Evolutionary conservation across 1,139 yeast genomes (phyloP).

Genomic region (Blastobotrys aristatus): DNA sequence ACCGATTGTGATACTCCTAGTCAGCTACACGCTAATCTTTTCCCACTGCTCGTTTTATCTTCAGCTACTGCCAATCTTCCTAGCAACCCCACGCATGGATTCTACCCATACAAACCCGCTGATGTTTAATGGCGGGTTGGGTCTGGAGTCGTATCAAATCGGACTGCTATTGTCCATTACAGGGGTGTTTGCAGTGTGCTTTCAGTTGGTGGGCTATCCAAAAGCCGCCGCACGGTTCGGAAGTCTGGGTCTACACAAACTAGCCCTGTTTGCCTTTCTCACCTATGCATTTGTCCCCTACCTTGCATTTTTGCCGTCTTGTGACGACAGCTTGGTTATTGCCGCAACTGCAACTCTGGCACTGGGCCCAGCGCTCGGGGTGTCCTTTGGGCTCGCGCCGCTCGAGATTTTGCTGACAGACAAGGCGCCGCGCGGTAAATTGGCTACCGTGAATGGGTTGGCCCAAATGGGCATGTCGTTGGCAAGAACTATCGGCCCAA

Average conservation of each 20-base stretch:
- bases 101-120: slow-evolving; percentile 34
- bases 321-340: not conserved
- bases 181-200: slow-evolving; percentile 51
- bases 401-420: slow-evolving; percentile 30
- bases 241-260: slow-evolving; percentile 43
- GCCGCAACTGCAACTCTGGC: slow-evolving; percentile 37
- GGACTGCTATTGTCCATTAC: slow-evolving; percentile 52
- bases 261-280: slow-evolving; percentile 41
- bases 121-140: slow-evolving; percentile 46
- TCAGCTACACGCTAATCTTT: slow-evolving; percentile 32
- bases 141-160: slow-evolving; percentile 44
- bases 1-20: slow-evolving; percentile 26
- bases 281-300: slow-evolving; percentile 48
- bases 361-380: slow-evolving; percentile 23
- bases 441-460: slow-evolving; percentile 32
- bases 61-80: slow-evolving; percentile 56
- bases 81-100: slow-evolving; percentile 46
- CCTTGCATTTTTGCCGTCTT: slow-evolving; percentile 38
- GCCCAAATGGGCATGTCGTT: slow-evolving; percentile 40
- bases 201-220: slow-evolving; percentile 50
- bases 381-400: slow-evolving; percentile 31
- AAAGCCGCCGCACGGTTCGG: slow-evolving; percentile 46
- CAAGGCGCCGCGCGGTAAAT: slow-evolving; percentile 24
- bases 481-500: slow-evolving; percentile 54
- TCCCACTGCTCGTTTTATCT: slow-evolving; percentile 49